Conservation (phyloP, 345 rosid genomes). For the Populus deltoides region DNA sequence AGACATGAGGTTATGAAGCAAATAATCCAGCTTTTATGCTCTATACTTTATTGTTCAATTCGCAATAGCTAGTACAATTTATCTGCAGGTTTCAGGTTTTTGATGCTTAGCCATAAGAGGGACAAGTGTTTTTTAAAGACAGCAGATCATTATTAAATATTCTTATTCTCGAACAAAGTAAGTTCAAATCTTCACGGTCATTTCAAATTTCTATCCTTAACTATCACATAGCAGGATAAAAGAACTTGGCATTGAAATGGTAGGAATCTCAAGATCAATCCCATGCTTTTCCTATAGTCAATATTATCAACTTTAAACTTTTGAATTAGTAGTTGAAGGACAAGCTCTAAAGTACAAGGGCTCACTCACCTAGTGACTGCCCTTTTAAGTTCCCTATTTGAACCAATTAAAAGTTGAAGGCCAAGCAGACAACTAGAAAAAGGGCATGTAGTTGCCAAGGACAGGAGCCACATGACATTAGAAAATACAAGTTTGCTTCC, state of each 20-base stretch:
- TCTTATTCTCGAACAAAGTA: not conserved
- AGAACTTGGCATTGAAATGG: not conserved
- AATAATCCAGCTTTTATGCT: not conserved
- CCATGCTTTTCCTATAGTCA: not conserved
- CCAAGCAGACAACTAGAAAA: not conserved
- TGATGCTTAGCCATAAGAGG: not conserved
- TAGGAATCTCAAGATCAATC: not conserved
- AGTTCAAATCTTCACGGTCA: not conserved
- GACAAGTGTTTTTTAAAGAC: not conserved
- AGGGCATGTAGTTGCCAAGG: slow-evolving; percentile 13
- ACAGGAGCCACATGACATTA: slow-evolving; percentile 38
- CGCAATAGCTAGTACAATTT: not conserved
- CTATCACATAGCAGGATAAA: not conserved
- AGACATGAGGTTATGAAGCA: not conserved
- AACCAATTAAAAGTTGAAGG: slow-evolving; percentile 2
- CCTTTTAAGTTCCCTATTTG: slow-evolving; percentile 22
- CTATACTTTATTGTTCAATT: not conserved
- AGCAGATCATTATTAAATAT: no score
- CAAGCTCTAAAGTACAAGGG: slow-evolving; percentile 18
- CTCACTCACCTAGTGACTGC: not conserved
- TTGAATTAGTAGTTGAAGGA: not conserved
- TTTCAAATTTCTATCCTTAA: not conserved
- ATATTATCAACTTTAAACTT: not conserved
- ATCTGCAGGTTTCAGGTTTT: not conserved
- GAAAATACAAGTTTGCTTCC: slow-evolving; percentile 28